Evolutionary conservation across 139 green algal species (phyloP), one percentile per base, ranked within the genome.

Genomic region (Pleodorina starrii): DNA sequence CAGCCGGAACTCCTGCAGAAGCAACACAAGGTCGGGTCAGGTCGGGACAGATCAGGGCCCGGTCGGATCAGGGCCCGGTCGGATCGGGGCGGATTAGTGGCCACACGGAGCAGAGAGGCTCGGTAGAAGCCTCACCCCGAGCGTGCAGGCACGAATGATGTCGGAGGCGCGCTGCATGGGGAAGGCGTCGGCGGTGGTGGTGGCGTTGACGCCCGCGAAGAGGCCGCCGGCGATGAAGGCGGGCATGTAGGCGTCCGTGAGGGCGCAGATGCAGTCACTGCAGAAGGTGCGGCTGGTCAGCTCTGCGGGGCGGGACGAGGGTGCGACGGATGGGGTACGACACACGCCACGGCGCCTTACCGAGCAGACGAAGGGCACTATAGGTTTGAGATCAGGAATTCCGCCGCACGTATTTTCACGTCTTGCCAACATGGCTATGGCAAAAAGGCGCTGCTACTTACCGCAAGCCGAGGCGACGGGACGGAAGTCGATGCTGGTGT

Each of bases 131-230:
- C 81, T 77, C 81, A 87, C 81, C 81, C 81, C 81, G 16, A 87
- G 36, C 23, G 81, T 87, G 81, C 81, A 87, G 60, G 81, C 60
- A 27, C 60, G 60, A 60, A 87, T 87, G 81, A 87, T 87, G 42
- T 43, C 42, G 16, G 60, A 57, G 29, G 81, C 81, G 10, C 50
- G 50, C 38, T 77, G 54, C 43, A 78, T 29, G 12, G 81, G 81
- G 60, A 87, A 87, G 43, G 14, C 14, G 60, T 46, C 42, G 11
- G 81, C 60, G 81, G 60, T 66, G 81, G 43, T 63, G 29, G 46
- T 63, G 14, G 29, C 14, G 42, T 10, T 35, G 16, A 87, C 17
- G 29, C 59, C 38, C 36, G 44, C 29, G 59, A 87, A 87, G 29
- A 87, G 40, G 19, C 81, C 81, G 16, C 81, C 81, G 12, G 59